These are phyloP conservation scores for Penicilliopsis zonata DNA, from an alignment of 495 filamentous ascomycete species.

Conservation along the genomic window DNA sequence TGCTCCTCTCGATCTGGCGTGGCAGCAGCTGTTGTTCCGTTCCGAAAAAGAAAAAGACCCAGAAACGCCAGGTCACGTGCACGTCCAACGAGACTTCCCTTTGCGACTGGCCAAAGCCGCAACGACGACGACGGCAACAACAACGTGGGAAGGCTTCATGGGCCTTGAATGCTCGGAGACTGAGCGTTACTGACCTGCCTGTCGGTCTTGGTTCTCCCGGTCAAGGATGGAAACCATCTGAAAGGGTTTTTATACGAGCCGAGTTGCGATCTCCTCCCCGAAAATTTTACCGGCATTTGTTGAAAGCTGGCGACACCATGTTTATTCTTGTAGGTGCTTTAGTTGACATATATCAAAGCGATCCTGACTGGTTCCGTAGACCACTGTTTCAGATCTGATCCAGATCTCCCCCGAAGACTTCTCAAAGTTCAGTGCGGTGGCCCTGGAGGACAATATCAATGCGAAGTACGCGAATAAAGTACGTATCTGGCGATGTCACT, in stretches of 20 bases:
- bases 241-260: too few species aligned
- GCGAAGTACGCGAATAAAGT: slow-evolving; percentile 92
- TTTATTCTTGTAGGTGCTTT: slow-evolving; percentile 42
- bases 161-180: slow-evolving; percentile 6
- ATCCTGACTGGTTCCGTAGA: slow-evolving; percentile 19
- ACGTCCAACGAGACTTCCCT: slow-evolving; percentile 7
- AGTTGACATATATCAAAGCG: not conserved
- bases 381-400: slow-evolving; percentile 77
- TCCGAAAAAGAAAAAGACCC: slow-evolving; percentile 8
- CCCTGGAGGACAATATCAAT: slow-evolving; percentile 90
- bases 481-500: slow-evolving; percentile 4
- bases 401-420: slow-evolving; percentile 84
- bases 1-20: not conserved
- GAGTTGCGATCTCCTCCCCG: too few species aligned
- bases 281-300: not conserved
- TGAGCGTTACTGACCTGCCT: not conserved
- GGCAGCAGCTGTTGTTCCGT: slow-evolving; percentile 9
- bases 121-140: too few species aligned
- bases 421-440: slow-evolving; percentile 58
- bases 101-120: too few species aligned
- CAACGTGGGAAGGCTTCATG: slow-evolving; percentile 4
- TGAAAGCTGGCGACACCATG: slow-evolving; percentile 18
- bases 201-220: slow-evolving; percentile 1
- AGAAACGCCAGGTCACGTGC: slow-evolving; percentile 2
- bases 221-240: too few species aligned